These are phyloP conservation scores for Wickerhamiella brachini DNA, from an alignment of 805 yeast genomes.

Conservation along the genomic window DNA sequence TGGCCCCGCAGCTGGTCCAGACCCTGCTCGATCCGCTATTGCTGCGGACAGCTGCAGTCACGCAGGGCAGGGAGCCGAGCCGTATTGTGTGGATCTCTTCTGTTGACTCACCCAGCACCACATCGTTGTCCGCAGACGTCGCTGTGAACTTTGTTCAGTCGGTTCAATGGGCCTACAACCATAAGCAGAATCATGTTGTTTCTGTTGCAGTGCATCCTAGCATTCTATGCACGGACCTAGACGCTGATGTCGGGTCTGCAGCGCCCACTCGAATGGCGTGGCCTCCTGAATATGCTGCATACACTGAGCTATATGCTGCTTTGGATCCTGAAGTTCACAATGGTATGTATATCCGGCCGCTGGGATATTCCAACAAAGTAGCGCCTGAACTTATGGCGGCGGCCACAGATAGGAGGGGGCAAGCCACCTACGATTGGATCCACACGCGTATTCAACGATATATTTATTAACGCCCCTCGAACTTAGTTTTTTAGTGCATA, in stretches of 20 bases:
- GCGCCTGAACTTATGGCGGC: not conserved
- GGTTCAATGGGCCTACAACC: conserved; percentile 22
- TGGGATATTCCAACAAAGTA: not conserved
- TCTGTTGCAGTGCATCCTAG: conserved; percentile 30
- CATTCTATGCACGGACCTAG: conserved; percentile 21
- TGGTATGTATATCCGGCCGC: not conserved
- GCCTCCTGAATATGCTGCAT: conserved; percentile 29
- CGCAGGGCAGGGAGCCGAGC: conserved; percentile 15
- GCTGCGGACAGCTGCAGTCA: conserved; percentile 23
- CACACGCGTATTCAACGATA: not conserved
- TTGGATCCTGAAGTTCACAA: conserved; percentile 24
- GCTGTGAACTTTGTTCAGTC: conserved; percentile 26
- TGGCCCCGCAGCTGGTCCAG: conserved; percentile 33
- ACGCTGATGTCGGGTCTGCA: not conserved
- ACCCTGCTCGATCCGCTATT: conserved; percentile 23
- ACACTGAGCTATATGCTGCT: conserved; percentile 32
- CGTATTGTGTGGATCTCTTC: conserved; percentile 35
- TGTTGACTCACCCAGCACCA: conserved; percentile 21
- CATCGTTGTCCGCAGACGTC: not conserved
- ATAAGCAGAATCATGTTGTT: conserved; percentile 21
- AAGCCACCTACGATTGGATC: not conserved
- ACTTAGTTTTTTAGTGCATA: too few species aligned
- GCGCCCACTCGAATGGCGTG: conserved; percentile 5
- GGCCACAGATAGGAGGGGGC: not conserved
- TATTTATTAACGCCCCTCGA: not conserved